These are phyloP conservation scores for Leptographium wingfieldii DNA, from an alignment of 2,329 filamentous ascomycete species.

Conservation along the genomic window DNA sequence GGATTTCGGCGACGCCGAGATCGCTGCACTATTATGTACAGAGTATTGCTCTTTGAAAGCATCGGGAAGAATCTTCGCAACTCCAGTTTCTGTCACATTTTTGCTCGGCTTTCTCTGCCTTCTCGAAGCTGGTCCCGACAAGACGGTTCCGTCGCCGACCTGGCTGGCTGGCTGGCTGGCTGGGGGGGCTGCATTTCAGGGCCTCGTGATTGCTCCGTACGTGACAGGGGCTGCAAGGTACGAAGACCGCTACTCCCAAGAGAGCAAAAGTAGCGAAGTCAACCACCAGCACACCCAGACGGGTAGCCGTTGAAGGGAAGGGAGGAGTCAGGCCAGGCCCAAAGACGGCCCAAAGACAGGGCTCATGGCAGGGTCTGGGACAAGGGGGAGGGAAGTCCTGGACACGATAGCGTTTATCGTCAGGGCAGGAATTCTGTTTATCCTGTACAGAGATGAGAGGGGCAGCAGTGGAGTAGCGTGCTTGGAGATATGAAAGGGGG, in stretches of 20 bases:
- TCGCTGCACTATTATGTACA: background rate
- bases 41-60: background rate
- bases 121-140: background rate
- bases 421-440: background rate
- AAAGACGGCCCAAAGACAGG: background rate
- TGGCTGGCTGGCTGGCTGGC: background rate
- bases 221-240: background rate
- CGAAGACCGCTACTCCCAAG: background rate
- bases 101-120: background rate
- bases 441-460: constrained; percentile 1
- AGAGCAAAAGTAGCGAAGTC: background rate
- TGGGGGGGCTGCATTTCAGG: background rate
- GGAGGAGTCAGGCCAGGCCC: background rate
- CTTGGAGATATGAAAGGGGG: background rate
- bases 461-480: background rate
- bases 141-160: background rate
- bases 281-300: background rate
- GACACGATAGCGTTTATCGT: background rate
- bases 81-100: background rate
- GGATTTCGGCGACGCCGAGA: background rate
- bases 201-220: background rate
- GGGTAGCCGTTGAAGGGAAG: constrained; percentile 1
- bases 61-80: background rate
- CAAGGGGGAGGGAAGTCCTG: background rate
- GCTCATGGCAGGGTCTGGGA: background rate